Evolutionary conservation across 2,329 filamentous ascomycete species (phyloP).

Genomic region (Talaromyces marneffei): DNA sequence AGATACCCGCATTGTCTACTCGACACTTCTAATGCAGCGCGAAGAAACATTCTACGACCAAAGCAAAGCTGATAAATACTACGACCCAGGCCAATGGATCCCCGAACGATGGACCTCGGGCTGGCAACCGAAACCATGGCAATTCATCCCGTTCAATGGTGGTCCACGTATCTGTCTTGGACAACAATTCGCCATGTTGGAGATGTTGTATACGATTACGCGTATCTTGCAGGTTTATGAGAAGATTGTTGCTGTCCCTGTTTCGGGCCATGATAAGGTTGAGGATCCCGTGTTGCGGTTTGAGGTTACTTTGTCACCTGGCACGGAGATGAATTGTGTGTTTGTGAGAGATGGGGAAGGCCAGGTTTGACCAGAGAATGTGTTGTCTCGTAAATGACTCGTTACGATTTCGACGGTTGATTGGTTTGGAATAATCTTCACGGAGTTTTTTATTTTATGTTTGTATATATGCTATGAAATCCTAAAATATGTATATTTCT

Average conservation of each 20-base stretch:
- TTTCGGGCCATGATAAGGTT: conserved; percentile 27
- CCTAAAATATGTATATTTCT: not conserved
- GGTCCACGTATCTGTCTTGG: conserved; percentile 53
- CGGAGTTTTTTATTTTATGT: not conserved
- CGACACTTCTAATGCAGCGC: conserved; percentile 49
- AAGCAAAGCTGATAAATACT: conserved; percentile 29
- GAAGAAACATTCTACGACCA: conserved; percentile 45
- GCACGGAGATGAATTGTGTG: conserved; percentile 35
- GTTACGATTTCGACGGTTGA: not conserved
- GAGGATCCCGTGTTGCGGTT: conserved; percentile 32
- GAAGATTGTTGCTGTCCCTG: conserved; percentile 30
- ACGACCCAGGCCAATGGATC: conserved; percentile 41
- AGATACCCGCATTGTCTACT: conserved; percentile 47
- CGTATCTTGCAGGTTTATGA: conserved; percentile 40
- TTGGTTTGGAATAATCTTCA: not conserved
- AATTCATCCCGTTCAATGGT: conserved; percentile 52
- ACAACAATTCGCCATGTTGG: conserved; percentile 55
- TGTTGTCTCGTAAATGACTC: not conserved
- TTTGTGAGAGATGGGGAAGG: conserved; percentile 29
- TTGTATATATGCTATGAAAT: not conserved
- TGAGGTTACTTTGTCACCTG: conserved; percentile 36
- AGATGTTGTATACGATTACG: conserved; percentile 50
- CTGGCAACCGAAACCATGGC: conserved; percentile 50
- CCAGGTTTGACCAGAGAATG: not conserved
- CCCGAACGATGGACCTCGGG: conserved; percentile 47